These are phyloP conservation scores for Psilocybe sp. DNA, from an alignment of 768 basidiomycete genomes.

Conservation along the genomic window DNA sequence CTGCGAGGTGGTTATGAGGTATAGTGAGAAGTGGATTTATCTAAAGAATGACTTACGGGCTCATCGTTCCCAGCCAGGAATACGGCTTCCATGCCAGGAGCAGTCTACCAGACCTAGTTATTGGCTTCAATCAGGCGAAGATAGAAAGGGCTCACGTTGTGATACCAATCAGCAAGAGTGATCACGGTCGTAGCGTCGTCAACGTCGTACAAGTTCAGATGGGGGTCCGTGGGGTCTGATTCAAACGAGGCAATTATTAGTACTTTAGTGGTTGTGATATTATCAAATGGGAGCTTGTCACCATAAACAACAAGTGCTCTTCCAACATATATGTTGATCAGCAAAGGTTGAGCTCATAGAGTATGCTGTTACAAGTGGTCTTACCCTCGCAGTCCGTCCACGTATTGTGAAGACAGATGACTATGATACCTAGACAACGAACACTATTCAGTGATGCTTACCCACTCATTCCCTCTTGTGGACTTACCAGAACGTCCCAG, in stretches of 20 bases:
- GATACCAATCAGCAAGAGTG: slow-evolving; percentile 22
- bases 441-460: not conserved
- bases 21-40: not conserved
- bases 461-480: too few relatives aligned
- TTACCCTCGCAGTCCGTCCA: slow-evolving; percentile 18
- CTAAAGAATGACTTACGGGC: slow-evolving; percentile 8
- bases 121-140: not conserved
- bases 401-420: slow-evolving; percentile 21
- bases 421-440: slow-evolving; percentile 12
- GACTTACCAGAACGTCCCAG: slow-evolving; percentile 32
- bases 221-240: slow-evolving; percentile 17
- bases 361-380: not conserved
- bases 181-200: slow-evolving; percentile 19
- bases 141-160: slow-evolving; percentile 6
- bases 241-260: too few relatives aligned
- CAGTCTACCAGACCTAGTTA: not conserved
- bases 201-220: slow-evolving; percentile 16
- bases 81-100: slow-evolving; percentile 12
- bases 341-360: not conserved
- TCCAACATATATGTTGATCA: slow-evolving; percentile 11
- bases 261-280: not conserved
- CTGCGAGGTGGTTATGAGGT: not conserved
- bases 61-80: slow-evolving; percentile 17
- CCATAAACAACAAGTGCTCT: slow-evolving; percentile 27
- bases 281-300: slow-evolving; percentile 1